Percentiles rank a stretch among this genome's conserved stretches.
Conservation (phyloP, 257 asterid species). For the Scutellaria baicalensis region DNA sequence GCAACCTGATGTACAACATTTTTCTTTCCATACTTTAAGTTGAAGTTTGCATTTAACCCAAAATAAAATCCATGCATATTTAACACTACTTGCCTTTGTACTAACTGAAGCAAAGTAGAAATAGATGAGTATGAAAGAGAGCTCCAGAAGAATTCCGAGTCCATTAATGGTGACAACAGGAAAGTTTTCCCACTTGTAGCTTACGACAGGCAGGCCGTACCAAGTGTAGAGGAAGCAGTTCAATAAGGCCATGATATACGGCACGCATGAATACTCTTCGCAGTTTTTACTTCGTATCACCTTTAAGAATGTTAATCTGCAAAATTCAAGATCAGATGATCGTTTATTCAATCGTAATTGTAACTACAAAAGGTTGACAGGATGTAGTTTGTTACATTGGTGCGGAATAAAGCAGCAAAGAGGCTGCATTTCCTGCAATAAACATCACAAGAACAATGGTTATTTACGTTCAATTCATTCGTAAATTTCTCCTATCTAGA, state of each 20-base stretch:
- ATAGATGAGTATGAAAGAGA: constrained; percentile 48
- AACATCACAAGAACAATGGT: background rate
- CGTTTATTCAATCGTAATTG: background rate
- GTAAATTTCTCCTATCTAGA: background rate
- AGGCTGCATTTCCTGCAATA: constrained; percentile 65
- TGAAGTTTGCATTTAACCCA: too few relatives aligned
- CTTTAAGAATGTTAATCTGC: constrained; percentile 52
- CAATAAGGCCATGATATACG: constrained; percentile 53
- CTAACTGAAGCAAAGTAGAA: constrained; percentile 39
- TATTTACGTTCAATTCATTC: background rate
- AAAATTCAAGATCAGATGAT: background rate
- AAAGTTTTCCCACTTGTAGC: constrained; percentile 67
- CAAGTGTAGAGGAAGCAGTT: constrained; percentile 70
- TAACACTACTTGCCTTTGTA: constrained; percentile 40
- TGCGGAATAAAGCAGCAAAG: constrained; percentile 63
- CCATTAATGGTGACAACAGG: constrained; percentile 62
- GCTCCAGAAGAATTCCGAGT: constrained; percentile 58
- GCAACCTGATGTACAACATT: too few relatives aligned
- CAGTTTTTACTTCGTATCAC: constrained; percentile 48
- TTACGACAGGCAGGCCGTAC: constrained; percentile 82
- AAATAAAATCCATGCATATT: background rate
- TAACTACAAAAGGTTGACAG: background rate
- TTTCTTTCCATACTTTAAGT: too few relatives aligned
- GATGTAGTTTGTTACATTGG: constrained; percentile 38
- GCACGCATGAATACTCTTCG: constrained; percentile 62